phyloP scores from a whole-genome alignment of 495 filamentous ascomycete genomes.

The Daldinia vernicosa region DNA sequence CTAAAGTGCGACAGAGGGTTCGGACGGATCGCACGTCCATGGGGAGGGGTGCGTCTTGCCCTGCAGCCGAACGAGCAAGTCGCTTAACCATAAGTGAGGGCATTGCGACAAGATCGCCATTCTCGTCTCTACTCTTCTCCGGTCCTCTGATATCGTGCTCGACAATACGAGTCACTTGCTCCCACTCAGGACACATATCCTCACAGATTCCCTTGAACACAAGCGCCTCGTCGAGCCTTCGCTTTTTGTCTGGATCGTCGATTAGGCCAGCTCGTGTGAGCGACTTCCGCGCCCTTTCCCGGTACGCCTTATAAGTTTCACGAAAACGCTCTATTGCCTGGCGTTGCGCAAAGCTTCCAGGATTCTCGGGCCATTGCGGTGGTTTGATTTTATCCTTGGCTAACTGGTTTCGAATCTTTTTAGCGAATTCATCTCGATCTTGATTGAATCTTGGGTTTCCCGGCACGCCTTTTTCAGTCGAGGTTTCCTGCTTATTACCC shows the following conservation, averaged over 20 bases:
- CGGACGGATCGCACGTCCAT: conserved; percentile 88
- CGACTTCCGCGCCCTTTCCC: conserved; percentile 70
- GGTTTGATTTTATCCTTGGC: conserved; percentile 54
- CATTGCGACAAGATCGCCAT: conserved; percentile 50
- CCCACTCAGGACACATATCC: conserved; percentile 94
- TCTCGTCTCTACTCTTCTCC: conserved; percentile 58
- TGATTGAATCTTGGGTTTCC: conserved; percentile 12
- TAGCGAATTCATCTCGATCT: conserved; percentile 47
- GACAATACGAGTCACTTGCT: conserved; percentile 80
- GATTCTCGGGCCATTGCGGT: conserved; percentile 55
- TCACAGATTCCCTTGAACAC: conserved; percentile 88
- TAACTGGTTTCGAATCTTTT: conserved; percentile 53
- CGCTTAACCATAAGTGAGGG: conserved; percentile 74
- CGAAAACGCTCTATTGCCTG: conserved; percentile 56
- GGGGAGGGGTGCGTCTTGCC: conserved; percentile 88
- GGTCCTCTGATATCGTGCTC: conserved; percentile 63
- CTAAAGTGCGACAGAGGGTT: conserved; percentile 76
- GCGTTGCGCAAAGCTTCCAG: conserved; percentile 53
- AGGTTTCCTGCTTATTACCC: not conserved
- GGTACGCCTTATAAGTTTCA: conserved; percentile 67
- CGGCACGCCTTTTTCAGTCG: not conserved
- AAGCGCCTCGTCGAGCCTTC: conserved; percentile 82
- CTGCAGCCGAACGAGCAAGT: conserved; percentile 88
- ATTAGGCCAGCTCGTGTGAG: conserved; percentile 80
- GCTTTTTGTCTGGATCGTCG: conserved; percentile 88